Evolutionary conservation across 768 basidiomycete genomes (phyloP), one percentile per base, ranked within the genome.

Genomic region (Crucibulum laeve): DNA sequence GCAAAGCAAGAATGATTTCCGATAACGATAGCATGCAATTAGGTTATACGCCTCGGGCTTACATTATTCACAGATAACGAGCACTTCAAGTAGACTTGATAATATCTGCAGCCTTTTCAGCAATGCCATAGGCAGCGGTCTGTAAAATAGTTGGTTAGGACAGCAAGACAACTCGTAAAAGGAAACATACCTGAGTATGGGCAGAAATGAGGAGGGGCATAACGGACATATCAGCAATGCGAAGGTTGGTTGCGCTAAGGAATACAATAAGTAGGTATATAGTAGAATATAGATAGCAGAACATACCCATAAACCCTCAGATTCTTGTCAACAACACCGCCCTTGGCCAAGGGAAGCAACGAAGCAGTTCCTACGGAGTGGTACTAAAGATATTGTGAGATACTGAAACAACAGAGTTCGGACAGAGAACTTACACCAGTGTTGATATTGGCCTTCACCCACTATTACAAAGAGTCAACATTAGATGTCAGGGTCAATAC

Each of bases 141-240:
- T 58, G 32, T 7, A 24, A 8, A 2, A 33, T 4, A 46, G 15
- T 35, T n/a, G 7, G 18, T 6, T 26, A 18, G 22, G 11, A 19
- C 2, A 35, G 23, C 33, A n/a, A 11, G 7, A 7, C 10, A n/a
- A 14, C 30, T 8, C 28, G 13, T 5, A 10, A 5, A n/a, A 43
- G 3, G 11, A 28, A 26, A 26, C 45, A 40, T 5, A 53, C 59
- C 51, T 61, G 61, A 3, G 63, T 63, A 48, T 69, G 70, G 19
- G 66, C 60, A 3, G 65, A 62, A 35, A 70, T 48, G 11, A 65
- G 64, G 23, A 73, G 47, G 2, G 74, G 72, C 10, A 72, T 28
- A 33, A 76, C 53, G 2, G 71, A 73, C 3, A 64, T 38, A 49
- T 77, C 76, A 10, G 62, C 71, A 17, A 78, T 71, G 7, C 76